Evolutionary conservation across 176 grass and related monocot genomes (phyloP), one percentile per base, ranked within the genome.

Genomic region (Rhipidocladum racemiflorum): DNA sequence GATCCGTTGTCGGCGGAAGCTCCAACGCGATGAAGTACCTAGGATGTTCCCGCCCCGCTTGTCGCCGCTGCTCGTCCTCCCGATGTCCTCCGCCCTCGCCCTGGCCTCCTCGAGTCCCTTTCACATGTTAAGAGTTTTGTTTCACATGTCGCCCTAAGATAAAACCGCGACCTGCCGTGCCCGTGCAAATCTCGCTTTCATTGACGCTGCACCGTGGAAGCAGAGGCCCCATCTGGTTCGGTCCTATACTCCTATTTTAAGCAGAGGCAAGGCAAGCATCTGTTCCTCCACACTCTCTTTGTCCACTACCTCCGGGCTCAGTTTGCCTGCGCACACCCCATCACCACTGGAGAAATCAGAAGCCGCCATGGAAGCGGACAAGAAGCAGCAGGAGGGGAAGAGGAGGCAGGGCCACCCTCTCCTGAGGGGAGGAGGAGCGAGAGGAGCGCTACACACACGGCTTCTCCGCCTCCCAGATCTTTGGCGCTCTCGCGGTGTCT

Each of bases 381-480:
- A 77, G 71, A 8, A 46, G 27, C 44, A 80, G 63, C 28, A 15
- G 46, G 20, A 27, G 78, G 23, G n/a, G 44, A 34, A 71, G 54
- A 75, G 70, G 30, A 49, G 48, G 75, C 78, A 57, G 36, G 94
- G 94, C 0, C 96, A 95, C 81, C 92, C 90, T 67, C 82, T 93
- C n/a, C 87, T 95, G 12, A 63, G 84, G 40, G 88, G 82, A 75
- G 80, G 72, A 70, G 81, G 83, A 61, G 66, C 8, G 6, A 75
- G 68, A 80, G 87, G 82, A 82, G 56, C 36, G 61, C 3, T 93
- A 95, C 82, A 89, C 83, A 18, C 96, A 98, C 80, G 96, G 90
- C 34, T 90, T 98, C 84, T 98, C 88, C n/a, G 56, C 73, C 69
- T 79, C 84, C 54, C 90, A 98, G 82, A 91, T 98, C 81, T 35